Conservation (phyloP, 306 rosid species). For the Inga leiocalycina region DNA sequence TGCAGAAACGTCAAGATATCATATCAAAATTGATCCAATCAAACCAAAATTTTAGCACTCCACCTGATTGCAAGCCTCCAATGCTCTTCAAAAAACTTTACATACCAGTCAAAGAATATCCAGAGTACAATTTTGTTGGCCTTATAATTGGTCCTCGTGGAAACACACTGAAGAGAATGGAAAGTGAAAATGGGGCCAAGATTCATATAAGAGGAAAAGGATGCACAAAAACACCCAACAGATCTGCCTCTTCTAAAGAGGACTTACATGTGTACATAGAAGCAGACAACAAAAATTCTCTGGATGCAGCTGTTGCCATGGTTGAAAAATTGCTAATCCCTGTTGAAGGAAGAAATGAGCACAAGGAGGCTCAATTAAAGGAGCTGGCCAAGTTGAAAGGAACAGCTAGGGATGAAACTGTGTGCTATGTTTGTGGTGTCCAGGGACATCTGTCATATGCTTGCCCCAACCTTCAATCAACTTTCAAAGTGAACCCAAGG, state of each 20-base stretch:
- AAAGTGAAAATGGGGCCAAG: slow-evolving; percentile 68
- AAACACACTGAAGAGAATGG: slow-evolving; percentile 74
- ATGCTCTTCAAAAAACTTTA: slow-evolving; percentile 65
- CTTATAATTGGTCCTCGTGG: slow-evolving; percentile 75
- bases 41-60: slow-evolving; percentile 58
- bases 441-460: slow-evolving; percentile 23
- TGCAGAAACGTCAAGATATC: slow-evolving; percentile 43
- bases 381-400: slow-evolving; percentile 25
- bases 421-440: slow-evolving; percentile 25
- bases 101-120: slow-evolving; percentile 65
- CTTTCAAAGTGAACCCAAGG: slow-evolving; percentile 6
- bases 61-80: slow-evolving; percentile 58
- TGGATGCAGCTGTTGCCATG: slow-evolving; percentile 33
- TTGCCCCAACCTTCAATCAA: slow-evolving; percentile 20
- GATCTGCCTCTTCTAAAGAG: slow-evolving; percentile 1
- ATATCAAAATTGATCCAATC: slow-evolving; percentile 59
- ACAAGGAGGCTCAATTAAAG: slow-evolving; percentile 27
- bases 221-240: slow-evolving; percentile 36
- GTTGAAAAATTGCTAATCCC: slow-evolving; percentile 36
- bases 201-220: slow-evolving; percentile 70
- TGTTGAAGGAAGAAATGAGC: slow-evolving; percentile 28
- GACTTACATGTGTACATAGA: slow-evolving; percentile 35
- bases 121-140: slow-evolving; percentile 65
- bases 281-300: slow-evolving; percentile 28
- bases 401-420: slow-evolving; percentile 14